Evolutionary conservation across 768 basidiomycete species (phyloP), one percentile per base, ranked within the genome.

Genomic region (Peribolospora baueri): DNA sequence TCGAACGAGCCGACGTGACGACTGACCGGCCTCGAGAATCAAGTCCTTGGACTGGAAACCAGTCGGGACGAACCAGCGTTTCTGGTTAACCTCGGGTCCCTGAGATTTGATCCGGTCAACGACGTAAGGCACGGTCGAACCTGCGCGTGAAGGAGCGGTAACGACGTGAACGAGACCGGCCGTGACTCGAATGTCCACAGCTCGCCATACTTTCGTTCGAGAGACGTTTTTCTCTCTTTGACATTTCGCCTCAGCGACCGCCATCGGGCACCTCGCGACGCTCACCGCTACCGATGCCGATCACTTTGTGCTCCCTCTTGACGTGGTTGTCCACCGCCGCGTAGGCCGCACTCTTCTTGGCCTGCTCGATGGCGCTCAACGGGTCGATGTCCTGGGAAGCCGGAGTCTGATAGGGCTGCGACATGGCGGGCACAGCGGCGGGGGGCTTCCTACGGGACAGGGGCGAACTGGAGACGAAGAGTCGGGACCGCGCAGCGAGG

Each of bases 21-120:
- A 25, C 10, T 93, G 72, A 5, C 78, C 75, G 37, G 79, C 78
- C 48, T 74, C 72, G 53, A 95, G 79, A 64, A 98, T 97, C 57
- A 98, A 77, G 64, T 93, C 80, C 65, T 87, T 91, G 11, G 85
- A 88, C 69, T 98, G 93, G 69, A 97, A 97, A 25, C 90, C 84
- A 70, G 65, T 63, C 6, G 54, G 51, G 8, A 57, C 54, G 48
- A 57, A 52, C 48, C 50, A 54, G 42, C 91, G 77, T 25, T 75
- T 73, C 63, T 74, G 74, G 72, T 98, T 98, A 9, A 75, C 70
- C 42, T 75, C 77, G 10, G 63, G 58, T 2, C 86, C 88, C 66
- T 93, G 87, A 58, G 81, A 75, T 8, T 86, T 74, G 55, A 98
- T 90, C 53, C 88, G 75, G 61, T 98, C 88, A 36, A 98, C 88